phyloP scores from a whole-genome alignment of 2,329 filamentous ascomycete genomes.

The Ophiostoma piceae region DNA sequence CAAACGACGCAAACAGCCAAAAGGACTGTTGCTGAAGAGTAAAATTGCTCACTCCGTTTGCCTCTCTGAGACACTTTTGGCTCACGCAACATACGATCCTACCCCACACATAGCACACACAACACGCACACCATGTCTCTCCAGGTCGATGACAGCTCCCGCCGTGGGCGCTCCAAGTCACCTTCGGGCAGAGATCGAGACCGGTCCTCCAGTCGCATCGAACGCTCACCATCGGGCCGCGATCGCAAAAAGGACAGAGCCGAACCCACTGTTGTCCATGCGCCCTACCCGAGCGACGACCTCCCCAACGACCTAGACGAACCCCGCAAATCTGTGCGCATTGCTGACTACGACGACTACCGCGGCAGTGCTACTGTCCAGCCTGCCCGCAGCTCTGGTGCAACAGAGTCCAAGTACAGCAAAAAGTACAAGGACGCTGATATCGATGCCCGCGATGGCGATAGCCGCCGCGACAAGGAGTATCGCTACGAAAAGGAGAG shows the following conservation, averaged over 20 bases:
- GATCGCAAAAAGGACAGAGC: constrained; percentile 26
- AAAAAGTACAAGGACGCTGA: constrained; percentile 35
- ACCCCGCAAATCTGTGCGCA: constrained; percentile 32
- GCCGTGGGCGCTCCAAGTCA: constrained; percentile 46
- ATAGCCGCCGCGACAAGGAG: constrained; percentile 31
- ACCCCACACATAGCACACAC: background rate
- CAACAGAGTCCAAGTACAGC: constrained; percentile 35
- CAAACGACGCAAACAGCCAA: background rate
- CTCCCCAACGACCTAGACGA: constrained; percentile 31
- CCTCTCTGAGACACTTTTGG: background rate
- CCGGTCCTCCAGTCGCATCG: constrained; percentile 29
- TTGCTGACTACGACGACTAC: constrained; percentile 33
- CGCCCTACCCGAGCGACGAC: constrained; percentile 41
- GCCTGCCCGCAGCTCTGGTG: constrained; percentile 18
- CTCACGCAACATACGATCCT: background rate
- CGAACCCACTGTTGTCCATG: constrained; percentile 36
- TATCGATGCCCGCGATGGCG: constrained; percentile 30
- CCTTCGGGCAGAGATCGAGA: constrained; percentile 37
- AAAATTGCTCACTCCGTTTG: background rate
- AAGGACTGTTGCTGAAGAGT: background rate
- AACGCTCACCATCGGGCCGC: constrained; percentile 24
- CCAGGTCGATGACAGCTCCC: constrained; percentile 42
- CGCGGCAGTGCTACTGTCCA: constrained; percentile 30
- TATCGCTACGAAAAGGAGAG: constrained; percentile 30
- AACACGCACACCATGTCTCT: constrained; percentile 37